Evolutionary conservation across 352 stramenopile species (phyloP), one percentile per base, ranked within the genome.

Genomic region (Globisporangium middletonii): DNA sequence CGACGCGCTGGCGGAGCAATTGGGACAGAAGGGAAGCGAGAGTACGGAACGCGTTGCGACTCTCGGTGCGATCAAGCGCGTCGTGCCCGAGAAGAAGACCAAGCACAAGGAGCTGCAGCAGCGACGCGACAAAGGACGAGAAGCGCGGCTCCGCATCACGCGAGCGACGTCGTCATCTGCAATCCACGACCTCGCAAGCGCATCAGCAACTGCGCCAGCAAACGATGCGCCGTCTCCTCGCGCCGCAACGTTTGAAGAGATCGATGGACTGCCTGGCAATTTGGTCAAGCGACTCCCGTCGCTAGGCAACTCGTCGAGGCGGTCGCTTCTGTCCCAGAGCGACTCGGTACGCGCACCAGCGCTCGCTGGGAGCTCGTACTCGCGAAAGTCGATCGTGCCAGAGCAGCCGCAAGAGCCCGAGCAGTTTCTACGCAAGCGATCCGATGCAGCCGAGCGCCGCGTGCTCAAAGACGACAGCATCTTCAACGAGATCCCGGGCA

Each of bases 61-160:
- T 4, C 53, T 49, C 18, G 52, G 12, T 9, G 18, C 45, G 23
- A 35, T 54, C 16, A 60, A 54, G 15, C 46, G 54, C 55, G 65
- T 61, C 4, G 33, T 85, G 9, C 79, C 77, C 2, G 79, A 88
- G 18, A 77, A 79, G n/a, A 88, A 86, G 45, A 62, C 60, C 5
- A 89, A 86, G 50, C 72, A 89, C 57, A 77, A 75, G 9, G 77
- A 71, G 19, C 69, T 89, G 2, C 74, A 88, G 55, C 62, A 81
- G 37, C 73, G 79, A 19, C 75, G 79, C 1, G 73, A 86, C 59
- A 75, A 75, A 37, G 79, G 71, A 0, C 68, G 79, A 11, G 67
- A 86, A 12, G 71, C 85, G 30, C 79, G 77, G 0, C 67, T 85
- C 47, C 50, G 72, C 4, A 42, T 69, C 5, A 48, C 63, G 0